Base-by-base conservation (phyloP, 768 basidiomycete species). In the Tricholoma sp. region DNA sequence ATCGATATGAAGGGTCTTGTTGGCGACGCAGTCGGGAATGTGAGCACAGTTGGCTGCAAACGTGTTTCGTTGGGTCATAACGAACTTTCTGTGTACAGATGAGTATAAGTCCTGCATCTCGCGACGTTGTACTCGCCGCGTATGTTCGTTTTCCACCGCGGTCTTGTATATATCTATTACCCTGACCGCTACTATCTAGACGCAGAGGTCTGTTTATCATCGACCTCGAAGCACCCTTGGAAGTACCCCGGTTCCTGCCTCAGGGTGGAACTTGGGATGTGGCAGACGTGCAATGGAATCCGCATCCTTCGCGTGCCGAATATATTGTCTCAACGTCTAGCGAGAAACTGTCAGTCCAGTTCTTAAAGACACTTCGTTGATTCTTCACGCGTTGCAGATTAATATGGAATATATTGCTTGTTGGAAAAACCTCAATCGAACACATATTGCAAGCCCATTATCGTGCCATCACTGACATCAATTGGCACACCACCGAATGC, bases 211-310 rank as follows among this genome's bases (percentile, higher is more conserved):
- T 99, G 14, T 98, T 91, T 69, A 94, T 98, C 57, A 91, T 99
- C 59, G 97, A 98, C 75, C 79, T 99, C 14, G 87, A 94, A 59
- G 83, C 89, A 11, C 92, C 93, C 1, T 77, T 91, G 16, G 85
- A 91, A 60, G 81, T 94, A 0, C 97, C 97, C 21, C 82, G 96
- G 11, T 98, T 96, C 67, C 80, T 99, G 8, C 96, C 96, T 12
- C 95, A 99, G 72, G 93, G 94, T 2, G 95, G 94, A 1, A 92
- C 91, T 5, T 98, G 94, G 93, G 91, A 96, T 64, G 94, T 97
- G 10, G 89, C 91, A 0, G 91, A 94, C 64, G 89, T 94, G 0
- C 90, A 92, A 62, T 95, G 92, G 93, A 94, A 93, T 60, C 93
- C 93, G 0, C 93, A 94, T 64, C 80, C 78, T 2, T 76, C 79